Evolutionary conservation across 2,329 filamentous ascomycete genomes (phyloP), one percentile per base, ranked within the genome.

Genomic region (Ambrosiella beaveri): DNA sequence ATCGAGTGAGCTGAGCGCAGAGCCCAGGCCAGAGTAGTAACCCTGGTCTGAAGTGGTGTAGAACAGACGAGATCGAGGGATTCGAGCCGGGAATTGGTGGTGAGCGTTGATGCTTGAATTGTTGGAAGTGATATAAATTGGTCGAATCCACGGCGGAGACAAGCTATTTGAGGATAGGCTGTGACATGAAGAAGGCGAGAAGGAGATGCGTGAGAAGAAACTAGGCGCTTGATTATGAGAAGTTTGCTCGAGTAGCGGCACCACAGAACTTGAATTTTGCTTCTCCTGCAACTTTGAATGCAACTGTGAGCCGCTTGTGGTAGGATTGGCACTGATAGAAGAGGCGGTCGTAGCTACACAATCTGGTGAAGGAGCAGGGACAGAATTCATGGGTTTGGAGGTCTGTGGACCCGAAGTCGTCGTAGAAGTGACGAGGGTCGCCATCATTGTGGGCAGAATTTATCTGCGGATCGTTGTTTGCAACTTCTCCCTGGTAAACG

Each of bases 1-100:
- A 52, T 60, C 59, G 50, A 60, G 47, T 27, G 59, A 60, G 45
- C 56, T 57, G 44, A 60, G 37, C 45, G 51, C 56, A 40, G 37
- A 39, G 40, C 49, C 52, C 27, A 60, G 56, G 15, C 56, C 51
- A 15, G 38, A 44, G 15, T 40, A 44, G 15, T 40, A 40, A 44
- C 59, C 59, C 59, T 60, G 59, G 56, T 57, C 59, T 17, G 39
- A 17, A 36, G 59, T 58, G 39, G 59, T 58, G 50, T 60, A 60
- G 27, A 60, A 54, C 38, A 60, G 59, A 55, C 59, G 59, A 60
- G 59, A 60, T 55, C 59, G 55, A 57, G 59, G 59, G 51, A 58
- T 60, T 60, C 59, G 45, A 41, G 53, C 59, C 51, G 59, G 45
- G 51, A 57, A 38, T 54, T 57, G 56, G 40, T 54, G 57, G 56